These are phyloP conservation scores for Apiospora kogelbergensis DNA, from an alignment of 2,329 filamentous ascomycete genomes.

Conservation along the genomic window DNA sequence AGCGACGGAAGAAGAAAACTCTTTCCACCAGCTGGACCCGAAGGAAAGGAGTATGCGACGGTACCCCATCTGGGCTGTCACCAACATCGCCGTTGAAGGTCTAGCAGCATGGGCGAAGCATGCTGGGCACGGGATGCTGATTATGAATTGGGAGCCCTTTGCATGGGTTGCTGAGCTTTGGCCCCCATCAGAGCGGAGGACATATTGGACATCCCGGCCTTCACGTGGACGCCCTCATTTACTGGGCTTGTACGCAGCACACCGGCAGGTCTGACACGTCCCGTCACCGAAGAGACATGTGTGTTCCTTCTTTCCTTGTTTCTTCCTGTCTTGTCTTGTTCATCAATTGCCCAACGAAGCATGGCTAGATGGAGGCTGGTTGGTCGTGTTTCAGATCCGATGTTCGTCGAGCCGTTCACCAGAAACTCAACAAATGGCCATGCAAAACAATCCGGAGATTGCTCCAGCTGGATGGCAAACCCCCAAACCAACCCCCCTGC, in stretches of 20 bases:
- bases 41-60: background rate
- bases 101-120: background rate
- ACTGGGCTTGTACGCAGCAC: too few relatives aligned
- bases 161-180: background rate
- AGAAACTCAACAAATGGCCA: background rate
- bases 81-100: background rate
- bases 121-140: background rate
- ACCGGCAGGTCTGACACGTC: background rate
- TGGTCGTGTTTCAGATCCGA: background rate
- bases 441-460: constrained; percentile 1
- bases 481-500: constrained; percentile 3
- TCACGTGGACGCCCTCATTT: background rate
- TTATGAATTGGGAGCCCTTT: background rate
- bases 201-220: background rate
- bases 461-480: background rate
- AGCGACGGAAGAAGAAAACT: background rate
- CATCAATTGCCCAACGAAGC: background rate
- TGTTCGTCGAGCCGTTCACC: background rate
- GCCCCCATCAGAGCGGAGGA: background rate
- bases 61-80: background rate
- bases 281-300: background rate
- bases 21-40: background rate
- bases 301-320: background rate
- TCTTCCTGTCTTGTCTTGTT: background rate
- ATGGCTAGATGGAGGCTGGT: background rate